Percentiles rank a stretch among this genome's conserved stretches.
Conservation (phyloP, 2,329 filamentous ascomycete genomes). For the Fusarium tjaetaba region DNA sequence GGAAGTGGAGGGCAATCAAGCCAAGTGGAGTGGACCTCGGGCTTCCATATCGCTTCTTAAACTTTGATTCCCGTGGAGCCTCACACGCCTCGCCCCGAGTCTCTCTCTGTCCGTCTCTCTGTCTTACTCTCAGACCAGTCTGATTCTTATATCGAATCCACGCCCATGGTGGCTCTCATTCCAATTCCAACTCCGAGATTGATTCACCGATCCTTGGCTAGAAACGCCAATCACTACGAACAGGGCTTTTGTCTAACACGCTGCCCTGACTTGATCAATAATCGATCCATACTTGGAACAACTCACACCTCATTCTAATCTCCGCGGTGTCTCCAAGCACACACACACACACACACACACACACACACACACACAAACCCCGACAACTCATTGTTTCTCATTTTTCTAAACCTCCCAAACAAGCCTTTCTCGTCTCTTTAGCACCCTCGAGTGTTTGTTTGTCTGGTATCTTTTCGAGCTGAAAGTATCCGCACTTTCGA, state of each 20-base stretch:
- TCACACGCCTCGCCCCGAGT: neutral
- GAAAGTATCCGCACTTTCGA: neutral
- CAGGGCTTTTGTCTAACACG: slow-evolving; percentile 18
- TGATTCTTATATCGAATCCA: neutral
- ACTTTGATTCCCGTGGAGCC: slow-evolving; percentile 2
- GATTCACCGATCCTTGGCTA: neutral
- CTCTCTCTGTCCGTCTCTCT: neutral
- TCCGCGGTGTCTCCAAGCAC: neutral
- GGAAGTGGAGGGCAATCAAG: neutral
- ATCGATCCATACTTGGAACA: neutral
- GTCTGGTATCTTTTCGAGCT: neutral
- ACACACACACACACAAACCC: neutral
- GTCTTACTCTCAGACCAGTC: neutral
- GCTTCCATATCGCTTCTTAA: slow-evolving; percentile 20
- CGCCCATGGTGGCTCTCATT: neutral
- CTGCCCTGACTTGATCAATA: slow-evolving; percentile 30
- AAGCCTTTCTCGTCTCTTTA: neutral
- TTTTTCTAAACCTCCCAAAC: neutral
- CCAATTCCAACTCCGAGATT: neutral
- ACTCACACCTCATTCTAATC: slow-evolving; percentile 1
- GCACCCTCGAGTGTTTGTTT: neutral
- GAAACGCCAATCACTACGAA: neutral
- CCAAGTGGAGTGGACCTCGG: neutral
- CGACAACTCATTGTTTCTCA: neutral
- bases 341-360: neutral